Evolutionary conservation across 2,329 filamentous ascomycete genomes (phyloP).

Genomic region (Fusarium oxysporum): DNA sequence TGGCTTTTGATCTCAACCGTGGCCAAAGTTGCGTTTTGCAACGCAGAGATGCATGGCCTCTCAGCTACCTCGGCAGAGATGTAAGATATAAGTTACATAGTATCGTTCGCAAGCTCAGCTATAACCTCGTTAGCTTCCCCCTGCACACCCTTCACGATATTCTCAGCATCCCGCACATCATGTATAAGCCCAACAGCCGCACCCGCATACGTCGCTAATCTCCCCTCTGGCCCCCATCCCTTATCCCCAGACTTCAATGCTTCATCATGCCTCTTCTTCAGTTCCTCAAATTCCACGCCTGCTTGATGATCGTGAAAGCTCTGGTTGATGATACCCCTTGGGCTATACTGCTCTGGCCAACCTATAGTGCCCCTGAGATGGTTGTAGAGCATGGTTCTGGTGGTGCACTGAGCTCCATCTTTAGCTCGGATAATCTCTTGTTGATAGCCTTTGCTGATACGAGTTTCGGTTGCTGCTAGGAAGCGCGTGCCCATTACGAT

Average conservation of each 20-base stretch:
- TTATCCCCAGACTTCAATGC: slow-evolving; percentile 53
- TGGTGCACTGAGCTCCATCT: slow-evolving; percentile 54
- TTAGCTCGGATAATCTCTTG: slow-evolving; percentile 55
- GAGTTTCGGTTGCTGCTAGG: slow-evolving; percentile 60
- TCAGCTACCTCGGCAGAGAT: neutral
- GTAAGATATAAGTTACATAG: neutral
- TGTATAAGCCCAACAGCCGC: slow-evolving; percentile 59
- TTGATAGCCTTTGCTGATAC: slow-evolving; percentile 55
- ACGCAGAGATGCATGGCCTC: neutral
- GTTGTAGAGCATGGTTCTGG: slow-evolving; percentile 59
- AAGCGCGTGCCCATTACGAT: slow-evolving; percentile 73
- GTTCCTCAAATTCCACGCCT: slow-evolving; percentile 56
- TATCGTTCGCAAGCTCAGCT: neutral
- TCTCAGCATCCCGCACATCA: slow-evolving; percentile 52
- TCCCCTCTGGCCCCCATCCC: slow-evolving; percentile 61
- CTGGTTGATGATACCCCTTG: slow-evolving; percentile 54
- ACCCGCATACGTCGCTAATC: slow-evolving; percentile 63
- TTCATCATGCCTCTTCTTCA: slow-evolving; percentile 54
- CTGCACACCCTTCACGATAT: slow-evolving; percentile 52
- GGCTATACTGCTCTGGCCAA: slow-evolving; percentile 57
- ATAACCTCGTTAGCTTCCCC: slow-evolving; percentile 41
- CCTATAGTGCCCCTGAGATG: slow-evolving; percentile 54
- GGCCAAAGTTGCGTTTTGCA: neutral
- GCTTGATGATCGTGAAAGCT: slow-evolving; percentile 52
- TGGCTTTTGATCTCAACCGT: neutral